Percentiles rank a stretch among this genome's conserved stretches.
Conservation (phyloP, 345 rosid species). For the Acer negundo region DNA sequence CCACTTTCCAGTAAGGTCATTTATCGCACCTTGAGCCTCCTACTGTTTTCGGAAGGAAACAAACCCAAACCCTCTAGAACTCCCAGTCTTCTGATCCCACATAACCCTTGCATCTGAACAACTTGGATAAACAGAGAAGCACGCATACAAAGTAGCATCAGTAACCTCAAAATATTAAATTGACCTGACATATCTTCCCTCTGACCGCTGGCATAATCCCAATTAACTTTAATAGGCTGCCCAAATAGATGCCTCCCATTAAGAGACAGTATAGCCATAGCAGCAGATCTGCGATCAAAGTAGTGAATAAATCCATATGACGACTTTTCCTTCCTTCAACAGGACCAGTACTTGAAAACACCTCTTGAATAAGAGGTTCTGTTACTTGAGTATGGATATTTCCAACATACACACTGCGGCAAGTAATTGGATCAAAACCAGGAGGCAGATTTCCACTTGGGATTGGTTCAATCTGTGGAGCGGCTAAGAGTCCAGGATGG, state of each 20-base stretch:
- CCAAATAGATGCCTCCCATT: slow-evolving; percentile 97
- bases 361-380: slow-evolving; percentile 94
- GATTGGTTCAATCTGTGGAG: slow-evolving; percentile 95
- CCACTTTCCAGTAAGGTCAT: slow-evolving; percentile 97
- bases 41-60: slow-evolving; percentile 95
- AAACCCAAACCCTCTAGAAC: slow-evolving; percentile 97
- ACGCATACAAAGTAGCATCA: slow-evolving; percentile 84
- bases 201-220: slow-evolving; percentile 99
- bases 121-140: slow-evolving; percentile 87
- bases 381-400: slow-evolving; percentile 91
- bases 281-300: slow-evolving; percentile 88
- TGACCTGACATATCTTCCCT: slow-evolving; percentile 99
- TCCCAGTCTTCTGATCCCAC: slow-evolving; percentile 99
- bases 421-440: slow-evolving; percentile 98
- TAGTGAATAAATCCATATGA: slow-evolving; percentile 97
- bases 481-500: slow-evolving; percentile 89
- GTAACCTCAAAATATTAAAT: slow-evolving; percentile 96
- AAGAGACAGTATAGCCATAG: slow-evolving; percentile 78
- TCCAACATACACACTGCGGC: slow-evolving; percentile 99
- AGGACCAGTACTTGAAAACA: slow-evolving; percentile 91
- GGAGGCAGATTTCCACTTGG: slow-evolving; percentile 99
- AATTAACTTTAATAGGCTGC: slow-evolving; percentile 98
- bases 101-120: slow-evolving; percentile 98
- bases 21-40: slow-evolving; percentile 98
- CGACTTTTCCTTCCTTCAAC: slow-evolving; percentile 98